Percentiles rank a stretch among this genome's conserved stretches.
These are phyloP conservation scores for Thozetella sp. DNA, from an alignment of 495 filamentous ascomycete species.

Conservation along the genomic window DNA sequence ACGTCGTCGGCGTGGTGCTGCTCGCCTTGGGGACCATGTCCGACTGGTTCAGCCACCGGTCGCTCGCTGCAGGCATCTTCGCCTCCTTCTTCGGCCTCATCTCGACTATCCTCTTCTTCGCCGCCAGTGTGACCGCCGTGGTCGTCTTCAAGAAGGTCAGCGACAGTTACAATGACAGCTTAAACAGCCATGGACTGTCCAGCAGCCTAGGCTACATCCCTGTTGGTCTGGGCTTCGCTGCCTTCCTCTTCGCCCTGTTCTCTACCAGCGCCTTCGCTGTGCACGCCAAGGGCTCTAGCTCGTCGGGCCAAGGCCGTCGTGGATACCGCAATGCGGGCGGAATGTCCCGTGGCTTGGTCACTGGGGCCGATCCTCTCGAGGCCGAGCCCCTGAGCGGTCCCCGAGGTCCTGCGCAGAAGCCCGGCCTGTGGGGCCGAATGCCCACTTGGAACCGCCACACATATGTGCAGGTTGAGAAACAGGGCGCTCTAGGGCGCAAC, in stretches of 20 bases:
- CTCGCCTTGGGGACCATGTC: conserved; percentile 18
- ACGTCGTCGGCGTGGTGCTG: conserved; percentile 24
- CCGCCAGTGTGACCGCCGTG: conserved; percentile 21
- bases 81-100: conserved; percentile 19
- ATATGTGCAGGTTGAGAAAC: conserved; percentile 35
- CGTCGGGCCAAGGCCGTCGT: conserved; percentile 1
- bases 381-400: conserved; percentile 1
- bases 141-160: conserved; percentile 24
- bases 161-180: conserved; percentile 23
- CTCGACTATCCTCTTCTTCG: conserved; percentile 25
- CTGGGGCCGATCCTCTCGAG: conserved; percentile 7
- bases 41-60: conserved; percentile 16
- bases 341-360: conserved; percentile 6
- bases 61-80: conserved; percentile 8
- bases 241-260: conserved; percentile 17
- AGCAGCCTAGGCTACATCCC: conserved; percentile 17
- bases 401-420: conserved; percentile 4
- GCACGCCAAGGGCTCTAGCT: conserved; percentile 1
- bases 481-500: conserved; percentile 12
- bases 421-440: conserved; percentile 12
- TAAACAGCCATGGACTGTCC: conserved; percentile 21
- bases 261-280: conserved; percentile 14
- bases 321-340: conserved; percentile 11
- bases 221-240: conserved; percentile 25
- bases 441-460: conserved; percentile 25